Conservation (phyloP, 345 rosid species). For the Brassica rapa region DNA sequence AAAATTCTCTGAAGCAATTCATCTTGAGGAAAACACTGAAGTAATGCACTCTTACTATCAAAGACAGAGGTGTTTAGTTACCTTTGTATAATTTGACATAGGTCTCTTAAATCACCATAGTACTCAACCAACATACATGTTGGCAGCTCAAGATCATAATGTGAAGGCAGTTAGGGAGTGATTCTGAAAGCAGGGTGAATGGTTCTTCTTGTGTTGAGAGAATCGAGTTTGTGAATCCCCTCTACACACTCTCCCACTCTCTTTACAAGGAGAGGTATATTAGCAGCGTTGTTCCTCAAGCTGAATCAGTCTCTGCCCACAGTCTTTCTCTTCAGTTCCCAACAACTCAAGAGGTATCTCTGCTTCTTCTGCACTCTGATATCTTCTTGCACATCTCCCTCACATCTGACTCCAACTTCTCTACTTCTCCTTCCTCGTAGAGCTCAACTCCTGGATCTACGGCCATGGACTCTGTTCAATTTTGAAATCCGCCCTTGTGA, state of each 20-base stretch:
- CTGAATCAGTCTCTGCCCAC: slow-evolving; percentile 44
- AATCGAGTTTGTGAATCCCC: slow-evolving; percentile 52
- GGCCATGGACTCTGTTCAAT: background rate
- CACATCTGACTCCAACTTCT: slow-evolving; percentile 61
- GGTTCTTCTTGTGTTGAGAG: slow-evolving; percentile 34
- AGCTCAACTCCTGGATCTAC: background rate
- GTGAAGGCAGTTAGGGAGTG: background rate
- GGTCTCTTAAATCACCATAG: background rate
- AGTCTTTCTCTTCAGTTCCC: background rate
- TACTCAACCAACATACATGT: background rate
- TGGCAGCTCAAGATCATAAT: no score
- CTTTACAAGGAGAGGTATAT: slow-evolving; percentile 54
- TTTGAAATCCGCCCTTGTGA: background rate
- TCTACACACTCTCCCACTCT: slow-evolving; percentile 62
- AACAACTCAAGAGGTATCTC: background rate
- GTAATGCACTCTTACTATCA: slow-evolving; percentile 1
- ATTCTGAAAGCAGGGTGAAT: slow-evolving; percentile 56
- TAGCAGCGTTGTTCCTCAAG: slow-evolving; percentile 53
- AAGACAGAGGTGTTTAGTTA: background rate
- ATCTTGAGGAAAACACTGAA: slow-evolving; percentile 29
- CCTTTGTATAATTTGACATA: no score
- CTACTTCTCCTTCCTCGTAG: slow-evolving; percentile 48
- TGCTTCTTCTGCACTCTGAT: slow-evolving; percentile 30
- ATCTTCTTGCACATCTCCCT: slow-evolving; percentile 63
- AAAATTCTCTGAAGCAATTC: slow-evolving; percentile 46